Percentiles rank a stretch among this genome's conserved stretches.
Evolutionary conservation across 768 basidiomycete genomes (phyloP).

Genomic region (Inosperma sp.): DNA sequence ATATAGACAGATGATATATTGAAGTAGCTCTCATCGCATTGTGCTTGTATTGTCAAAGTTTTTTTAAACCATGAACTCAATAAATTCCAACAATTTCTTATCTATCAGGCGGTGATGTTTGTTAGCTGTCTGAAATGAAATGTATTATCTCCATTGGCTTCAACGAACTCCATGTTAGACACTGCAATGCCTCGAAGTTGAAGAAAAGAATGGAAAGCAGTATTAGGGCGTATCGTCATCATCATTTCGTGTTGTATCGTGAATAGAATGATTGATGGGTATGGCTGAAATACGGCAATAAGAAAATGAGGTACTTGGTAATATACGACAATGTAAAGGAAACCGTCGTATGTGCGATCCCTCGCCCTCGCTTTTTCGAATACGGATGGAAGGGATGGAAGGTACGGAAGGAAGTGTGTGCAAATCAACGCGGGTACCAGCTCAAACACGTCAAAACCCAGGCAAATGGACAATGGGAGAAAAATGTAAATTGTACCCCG

Average conservation of each 20-base stretch:
- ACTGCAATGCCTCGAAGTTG: slow-evolving; percentile 10
- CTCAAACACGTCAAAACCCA: neutral
- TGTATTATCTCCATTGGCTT: slow-evolving; percentile 7
- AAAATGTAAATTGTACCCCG: neutral
- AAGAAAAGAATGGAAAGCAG: slow-evolving; percentile 14
- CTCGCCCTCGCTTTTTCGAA: neutral
- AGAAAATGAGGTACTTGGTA: slow-evolving; percentile 15
- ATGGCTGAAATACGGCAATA: neutral
- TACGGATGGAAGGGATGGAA: neutral
- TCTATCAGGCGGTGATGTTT: slow-evolving; percentile 5
- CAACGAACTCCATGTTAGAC: slow-evolving; percentile 6
- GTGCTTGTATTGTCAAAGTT: slow-evolving; percentile 11
- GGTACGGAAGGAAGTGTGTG: neutral
- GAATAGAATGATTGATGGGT: slow-evolving; percentile 15
- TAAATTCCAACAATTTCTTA: slow-evolving; percentile 8
- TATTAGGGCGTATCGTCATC: slow-evolving; percentile 22
- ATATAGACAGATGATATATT: slow-evolving; percentile 11
- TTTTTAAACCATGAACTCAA: slow-evolving; percentile 9
- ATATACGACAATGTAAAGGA: slow-evolving; percentile 4
- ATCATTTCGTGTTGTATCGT: slow-evolving; percentile 23
- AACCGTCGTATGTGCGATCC: neutral
- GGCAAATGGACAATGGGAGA: no score
- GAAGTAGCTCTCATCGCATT: slow-evolving; percentile 10
- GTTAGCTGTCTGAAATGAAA: no score
- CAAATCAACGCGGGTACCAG: slow-evolving; percentile 2